Conservation (phyloP, 2,329 filamentous ascomycete species). For the Lachnellula cervina region DNA sequence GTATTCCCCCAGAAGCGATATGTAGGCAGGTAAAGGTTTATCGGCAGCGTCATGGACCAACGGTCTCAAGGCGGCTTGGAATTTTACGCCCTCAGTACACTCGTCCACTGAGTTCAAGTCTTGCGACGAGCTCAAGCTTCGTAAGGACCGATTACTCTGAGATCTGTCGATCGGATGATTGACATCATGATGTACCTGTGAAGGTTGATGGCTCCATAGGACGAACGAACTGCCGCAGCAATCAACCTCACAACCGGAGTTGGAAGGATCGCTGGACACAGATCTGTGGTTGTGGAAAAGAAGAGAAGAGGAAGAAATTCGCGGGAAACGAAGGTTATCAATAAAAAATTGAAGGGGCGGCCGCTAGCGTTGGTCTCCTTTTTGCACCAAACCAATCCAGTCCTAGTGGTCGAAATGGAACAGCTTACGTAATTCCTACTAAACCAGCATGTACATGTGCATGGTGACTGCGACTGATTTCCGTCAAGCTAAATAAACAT, state of each 20-base stretch:
- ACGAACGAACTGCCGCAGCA: constrained; percentile 79
- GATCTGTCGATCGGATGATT: constrained; percentile 94
- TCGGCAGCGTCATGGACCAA: constrained; percentile 86
- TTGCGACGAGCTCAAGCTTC: constrained; percentile 63
- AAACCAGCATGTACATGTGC: too few species aligned
- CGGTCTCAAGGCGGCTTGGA: constrained; percentile 82
- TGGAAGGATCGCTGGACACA: constrained; percentile 80
- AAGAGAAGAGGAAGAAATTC: constrained; percentile 34
- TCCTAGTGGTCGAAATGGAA: too few species aligned
- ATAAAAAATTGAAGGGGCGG: constrained; percentile 15
- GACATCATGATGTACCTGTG: constrained; percentile 57
- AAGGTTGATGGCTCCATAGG: constrained; percentile 67
- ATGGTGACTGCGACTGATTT: too few species aligned
- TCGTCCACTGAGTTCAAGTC: constrained; percentile 63
- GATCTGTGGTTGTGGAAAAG: constrained; percentile 57
- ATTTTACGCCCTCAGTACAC: constrained; percentile 69
- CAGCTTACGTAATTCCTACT: too few species aligned
- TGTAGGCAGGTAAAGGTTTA: constrained; percentile 35
- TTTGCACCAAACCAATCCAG: too few species aligned
- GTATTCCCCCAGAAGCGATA: constrained; percentile 7
- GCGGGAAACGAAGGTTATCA: constrained; percentile 7
- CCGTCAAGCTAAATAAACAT: too few species aligned
- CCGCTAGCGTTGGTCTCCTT: not conserved
- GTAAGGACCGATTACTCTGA: constrained; percentile 65
- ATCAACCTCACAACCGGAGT: constrained; percentile 69